Conservation (phyloP, 495 filamentous ascomycete species). For the Neurospora discreta region DNA sequence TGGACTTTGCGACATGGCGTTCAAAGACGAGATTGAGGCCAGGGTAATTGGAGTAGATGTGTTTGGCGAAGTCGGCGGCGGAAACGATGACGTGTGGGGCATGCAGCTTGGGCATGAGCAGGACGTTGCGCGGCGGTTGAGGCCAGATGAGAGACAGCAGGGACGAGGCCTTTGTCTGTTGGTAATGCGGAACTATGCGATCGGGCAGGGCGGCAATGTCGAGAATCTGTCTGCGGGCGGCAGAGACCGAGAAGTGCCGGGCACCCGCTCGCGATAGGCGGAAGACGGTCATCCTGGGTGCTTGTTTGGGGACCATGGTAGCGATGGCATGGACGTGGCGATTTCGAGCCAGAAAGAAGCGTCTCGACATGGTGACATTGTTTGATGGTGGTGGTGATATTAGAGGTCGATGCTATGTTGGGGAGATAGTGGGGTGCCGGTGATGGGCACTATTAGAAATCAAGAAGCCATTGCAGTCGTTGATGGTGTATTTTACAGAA, state of each 20-base stretch:
- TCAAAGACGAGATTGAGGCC: slow-evolving; percentile 76
- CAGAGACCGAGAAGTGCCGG: slow-evolving; percentile 37
- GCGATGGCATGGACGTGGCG: slow-evolving; percentile 5
- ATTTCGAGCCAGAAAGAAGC: slow-evolving; percentile 9
- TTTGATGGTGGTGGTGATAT: neutral
- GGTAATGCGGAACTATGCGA: slow-evolving; percentile 41
- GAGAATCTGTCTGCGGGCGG: slow-evolving; percentile 32
- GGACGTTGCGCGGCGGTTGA: slow-evolving; percentile 72
- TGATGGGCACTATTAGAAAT: neutral
- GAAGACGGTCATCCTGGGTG: slow-evolving; percentile 4
- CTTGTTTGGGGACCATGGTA: slow-evolving; percentile 2
- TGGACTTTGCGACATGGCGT: slow-evolving; percentile 53
- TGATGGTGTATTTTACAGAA: neutral
- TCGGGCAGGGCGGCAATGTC: slow-evolving; percentile 40
- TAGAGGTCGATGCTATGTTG: neutral
- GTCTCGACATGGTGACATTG: slow-evolving; percentile 20
- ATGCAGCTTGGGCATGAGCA: slow-evolving; percentile 79
- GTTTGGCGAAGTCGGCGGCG: slow-evolving; percentile 69
- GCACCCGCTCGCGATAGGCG: neutral
- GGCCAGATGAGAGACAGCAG: slow-evolving; percentile 85
- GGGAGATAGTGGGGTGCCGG: neutral
- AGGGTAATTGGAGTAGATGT: slow-evolving; percentile 71
- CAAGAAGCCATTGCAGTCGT: neutral
- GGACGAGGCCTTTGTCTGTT: slow-evolving; percentile 34
- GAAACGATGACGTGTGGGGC: slow-evolving; percentile 59